Evolutionary conservation across 495 filamentous ascomycete genomes (phyloP).

Genomic region (Polyplosphaeria fusca): DNA sequence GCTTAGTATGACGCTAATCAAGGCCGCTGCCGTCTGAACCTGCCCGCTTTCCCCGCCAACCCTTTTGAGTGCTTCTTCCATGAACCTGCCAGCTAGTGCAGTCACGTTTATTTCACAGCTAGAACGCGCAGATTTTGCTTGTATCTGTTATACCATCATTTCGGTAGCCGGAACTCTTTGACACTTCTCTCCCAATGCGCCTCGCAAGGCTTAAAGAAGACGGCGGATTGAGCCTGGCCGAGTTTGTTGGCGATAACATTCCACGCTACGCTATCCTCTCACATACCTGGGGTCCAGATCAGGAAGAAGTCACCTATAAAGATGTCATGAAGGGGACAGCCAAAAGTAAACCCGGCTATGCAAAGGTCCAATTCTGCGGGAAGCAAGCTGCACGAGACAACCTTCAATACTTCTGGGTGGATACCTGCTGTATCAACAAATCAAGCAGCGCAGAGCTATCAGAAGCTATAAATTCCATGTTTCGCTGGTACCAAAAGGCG

Average conservation of each 20-base stretch:
- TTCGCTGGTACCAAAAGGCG: neutral
- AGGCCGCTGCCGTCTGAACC: too few relatives aligned
- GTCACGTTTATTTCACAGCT: neutral
- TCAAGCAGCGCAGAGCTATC: neutral
- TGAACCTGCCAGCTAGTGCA: neutral
- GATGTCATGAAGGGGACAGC: constrained; percentile 10
- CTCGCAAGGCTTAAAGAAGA: constrained; percentile 7
- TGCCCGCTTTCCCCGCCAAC: too few relatives aligned
- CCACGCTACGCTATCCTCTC: constrained; percentile 20
- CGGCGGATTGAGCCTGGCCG: constrained; percentile 3
- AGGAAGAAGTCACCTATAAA: constrained; percentile 20
- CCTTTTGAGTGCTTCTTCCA: too few relatives aligned
- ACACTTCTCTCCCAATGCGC: constrained; percentile 17
- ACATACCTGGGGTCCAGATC: constrained; percentile 18
- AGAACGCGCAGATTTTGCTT: neutral
- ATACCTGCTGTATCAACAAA: constrained; percentile 2
- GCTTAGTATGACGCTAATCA: too few relatives aligned
- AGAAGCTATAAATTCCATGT: neutral
- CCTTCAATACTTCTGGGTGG: constrained; percentile 13
- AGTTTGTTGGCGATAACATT: constrained; percentile 1
- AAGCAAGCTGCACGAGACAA: constrained; percentile 8
- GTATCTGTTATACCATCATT: neutral
- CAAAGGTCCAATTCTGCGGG: constrained; percentile 12
- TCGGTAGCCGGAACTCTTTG: too few relatives aligned
- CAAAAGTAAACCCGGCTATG: constrained; percentile 18